Evolutionary conservation across 345 rosid species (phyloP).

Genomic region (Erucastrum elatum): DNA sequence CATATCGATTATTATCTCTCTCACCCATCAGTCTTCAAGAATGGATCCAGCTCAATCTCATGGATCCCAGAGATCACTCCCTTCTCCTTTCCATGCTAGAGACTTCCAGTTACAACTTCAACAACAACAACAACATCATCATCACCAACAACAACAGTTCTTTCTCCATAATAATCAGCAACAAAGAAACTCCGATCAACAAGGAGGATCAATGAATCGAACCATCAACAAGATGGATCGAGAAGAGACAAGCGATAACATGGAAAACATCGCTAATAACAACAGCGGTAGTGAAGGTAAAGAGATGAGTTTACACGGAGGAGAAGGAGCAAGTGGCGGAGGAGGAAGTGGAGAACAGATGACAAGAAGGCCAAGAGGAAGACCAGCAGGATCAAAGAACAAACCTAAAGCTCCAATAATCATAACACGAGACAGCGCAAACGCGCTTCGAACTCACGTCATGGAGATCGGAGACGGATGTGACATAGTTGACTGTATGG

Average conservation of each 20-base stretch:
- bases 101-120: slow-evolving; percentile 87
- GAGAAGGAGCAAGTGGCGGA: slow-evolving; percentile 38
- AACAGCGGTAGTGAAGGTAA: slow-evolving; percentile 49
- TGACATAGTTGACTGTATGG: slow-evolving; percentile 81
- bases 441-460: slow-evolving; percentile 89
- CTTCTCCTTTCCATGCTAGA: slow-evolving; percentile 89
- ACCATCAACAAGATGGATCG: slow-evolving; percentile 62
- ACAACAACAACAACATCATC: slow-evolving; percentile 45
- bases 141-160: slow-evolving; percentile 38
- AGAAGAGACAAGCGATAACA: slow-evolving; percentile 46
- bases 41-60: slow-evolving; percentile 91
- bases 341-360: slow-evolving; percentile 58
- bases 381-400: slow-evolving; percentile 97
- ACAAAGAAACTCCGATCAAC: slow-evolving; percentile 61
- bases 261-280: slow-evolving; percentile 35
- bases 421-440: slow-evolving; percentile 91
- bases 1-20: slow-evolving; percentile 12
- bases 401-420: slow-evolving; percentile 91
- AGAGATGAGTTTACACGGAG: slow-evolving; percentile 41
- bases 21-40: slow-evolving; percentile 12
- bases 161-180: slow-evolving; percentile 49
- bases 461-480: slow-evolving; percentile 93
- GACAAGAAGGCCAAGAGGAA: slow-evolving; percentile 75
- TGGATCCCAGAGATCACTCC: slow-evolving; percentile 68
- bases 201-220: slow-evolving; percentile 52